Base-by-base conservation (phyloP, 1,284 basidiomycete species). In the Cutaneotrichosporon sp. region DNA sequence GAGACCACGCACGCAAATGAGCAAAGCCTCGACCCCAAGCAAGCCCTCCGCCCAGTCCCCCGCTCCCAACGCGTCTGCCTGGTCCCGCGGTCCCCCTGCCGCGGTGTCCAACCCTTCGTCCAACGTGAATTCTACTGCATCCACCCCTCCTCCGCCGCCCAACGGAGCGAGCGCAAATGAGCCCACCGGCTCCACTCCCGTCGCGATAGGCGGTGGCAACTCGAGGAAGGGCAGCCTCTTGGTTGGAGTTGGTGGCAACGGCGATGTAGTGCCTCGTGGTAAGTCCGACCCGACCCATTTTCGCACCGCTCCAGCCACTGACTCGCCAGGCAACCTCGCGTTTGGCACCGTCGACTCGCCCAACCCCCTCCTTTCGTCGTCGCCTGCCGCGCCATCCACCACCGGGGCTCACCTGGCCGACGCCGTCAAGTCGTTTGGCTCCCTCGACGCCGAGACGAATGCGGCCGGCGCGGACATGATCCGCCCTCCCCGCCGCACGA, bases 261-360 rank as follows among this genome's bases (percentile, higher is more conserved):
- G 71, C 42, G 75, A 78, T 51, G 69, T 77, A 46, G 66, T 72
- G 60, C 64, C 68, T 45, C 66, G 68, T 54, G 69, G 76, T 73
- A 59, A 70, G 73, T 65, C 38, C 38, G 18, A 42, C 38, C 18
- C 18, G 38, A 42, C 16, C 38, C 38, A 42, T n/a, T 42, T 27
- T 34, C 45, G 4, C 18, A 11, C 43, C 45, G n/a, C 31, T 47
- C 29, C 45, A 49, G 34, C 18, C 6, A 51, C 58, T 52, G 20
- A 51, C 53, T 49, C 51, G n/a, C 31, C 60, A 76, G 76, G 74
- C 50, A 71, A 67, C 60, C 63, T 90, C 85, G 66, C 73, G 34
- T 93, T 93, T 81, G 91, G 91, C 70, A 92, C 91, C 49, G 90
- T 93, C 61, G 89, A 90, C 72, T 85, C 76, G 27, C 77, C 79